Evolutionary conservation across 78 protist genomes (phyloP), one percentile per base, ranked within the genome.

Genomic region (Paulinella micropora): DNA sequence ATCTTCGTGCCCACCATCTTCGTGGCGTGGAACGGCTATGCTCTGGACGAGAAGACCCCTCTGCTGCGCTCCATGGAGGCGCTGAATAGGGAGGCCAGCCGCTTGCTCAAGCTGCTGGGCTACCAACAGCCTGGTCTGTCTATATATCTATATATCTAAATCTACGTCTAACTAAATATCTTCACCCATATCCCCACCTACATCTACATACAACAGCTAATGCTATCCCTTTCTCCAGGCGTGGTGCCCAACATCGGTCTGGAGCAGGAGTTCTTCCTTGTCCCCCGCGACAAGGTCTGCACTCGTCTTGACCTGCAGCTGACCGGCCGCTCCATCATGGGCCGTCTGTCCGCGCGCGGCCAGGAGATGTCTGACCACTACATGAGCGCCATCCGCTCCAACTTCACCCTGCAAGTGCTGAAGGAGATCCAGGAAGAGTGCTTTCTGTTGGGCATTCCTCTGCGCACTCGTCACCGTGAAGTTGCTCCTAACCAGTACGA

Each of bases 401-500:
- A 37, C 69, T 39, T 84, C 31, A 0, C 82, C 67, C 89, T 89
- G n/a, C 84, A 87, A 2, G 92, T 91, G 86, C 67, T 94, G 88
- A 90, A 86, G 40, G 96, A 94, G 34, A 92, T 91, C 34, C 93
- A 95, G 88, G 86, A 90, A 86, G 88, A 89, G 87, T 79, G 91
- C 93, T 94, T 94, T 95, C 41, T 73, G 83, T 89, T 95, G 37
- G 98, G 97, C 79, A 91, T 95, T 88, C 96, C 98, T 64, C 87
- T 89, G 41, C 89, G 84, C 88, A 94, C 96, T 1, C 88, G 95
- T 67, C 98, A 96, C 92, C 90, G 94, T 87, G 98, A 96, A 87
- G 98, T 95, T 3, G 98, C 98, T 9, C 98, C 98, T 79, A 92
- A 92, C 83, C 98, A 96, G 93, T 92, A 94, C 93, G 98, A 96